Evolutionary conservation across 306 rosid species (phyloP), one percentile per base, ranked within the genome.

Genomic region (Mimosa bimucronata): DNA sequence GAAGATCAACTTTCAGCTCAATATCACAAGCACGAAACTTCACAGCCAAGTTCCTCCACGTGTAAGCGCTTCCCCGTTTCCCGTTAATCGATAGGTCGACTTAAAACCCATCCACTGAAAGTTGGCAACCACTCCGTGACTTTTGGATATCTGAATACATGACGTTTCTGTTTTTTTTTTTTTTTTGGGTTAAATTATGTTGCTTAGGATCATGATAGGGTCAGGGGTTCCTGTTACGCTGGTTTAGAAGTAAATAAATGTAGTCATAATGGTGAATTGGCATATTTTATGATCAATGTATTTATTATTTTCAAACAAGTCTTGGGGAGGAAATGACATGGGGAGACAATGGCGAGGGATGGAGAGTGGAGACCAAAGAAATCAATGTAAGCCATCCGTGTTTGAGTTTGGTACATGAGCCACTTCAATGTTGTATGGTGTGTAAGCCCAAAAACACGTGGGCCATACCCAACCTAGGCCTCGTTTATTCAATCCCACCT

Each of bases 81-180:
- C 55, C 23, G 11, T 62, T 64, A 38, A 7, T 72, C 79, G 53
- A 42, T 44, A 31, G 76, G 40, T 53, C 25, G 82, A 42, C 42
- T 76, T 31, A 66, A 66, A 66, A 52, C 15, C 38, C 10, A 30
- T 30, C 41, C n/a, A 14, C 73, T 41, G 3, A 72, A 29, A 53
- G 6, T 57, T 52, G 60, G 68, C 68, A 40, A 46, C 41, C 30
- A 28, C 15, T 64, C 50, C 67, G 50, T n/a, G 40, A 28, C 73
- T 46, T 31, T 8, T 46, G 60, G 60, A 65, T 13, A 44, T 57
- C 73, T 73, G 69, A 62, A 68, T 74, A n/a, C n/a, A n/a, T n/a
- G n/a, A n/a, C n/a, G n/a, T n/a, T n/a, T n/a, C n/a, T n/a, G n/a
- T n/a, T n/a, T n/a, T n/a, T n/a, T n/a, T n/a, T 40, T 40, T 3